Percentiles rank a stretch among this genome's conserved stretches.
Evolutionary conservation across 257 asterid species (phyloP).

Genomic region (Dorcoceras hygrometricum): DNA sequence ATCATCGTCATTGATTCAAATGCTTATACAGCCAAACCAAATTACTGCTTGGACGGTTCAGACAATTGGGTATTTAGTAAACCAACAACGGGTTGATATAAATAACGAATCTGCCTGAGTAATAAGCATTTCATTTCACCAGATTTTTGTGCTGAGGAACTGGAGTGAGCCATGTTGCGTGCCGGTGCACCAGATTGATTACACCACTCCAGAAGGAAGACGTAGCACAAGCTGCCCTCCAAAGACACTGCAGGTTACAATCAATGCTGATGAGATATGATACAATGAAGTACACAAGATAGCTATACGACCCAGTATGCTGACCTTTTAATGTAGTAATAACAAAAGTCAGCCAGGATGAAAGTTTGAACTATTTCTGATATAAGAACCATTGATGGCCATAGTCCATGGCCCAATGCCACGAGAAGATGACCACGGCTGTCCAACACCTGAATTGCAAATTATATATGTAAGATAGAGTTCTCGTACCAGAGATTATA

Average conservation of each 20-base stretch:
- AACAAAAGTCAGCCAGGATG: constrained; percentile 72
- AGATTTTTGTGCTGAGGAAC: not conserved
- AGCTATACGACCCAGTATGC: not conserved
- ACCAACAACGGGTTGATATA: not conserved
- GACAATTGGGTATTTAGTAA: not conserved
- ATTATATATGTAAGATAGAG: not conserved
- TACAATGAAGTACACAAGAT: constrained; percentile 12
- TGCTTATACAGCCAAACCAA: not conserved
- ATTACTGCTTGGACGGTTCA: not conserved
- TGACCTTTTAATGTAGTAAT: constrained; percentile 71
- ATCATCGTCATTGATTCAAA: not conserved
- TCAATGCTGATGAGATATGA: constrained; percentile 6
- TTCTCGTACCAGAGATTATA: not conserved
- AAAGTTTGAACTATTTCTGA: constrained; percentile 73
- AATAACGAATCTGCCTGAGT: not conserved
- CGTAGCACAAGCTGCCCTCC: constrained; percentile 77
- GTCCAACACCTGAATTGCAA: constrained; percentile 51
- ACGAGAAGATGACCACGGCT: constrained; percentile 59
- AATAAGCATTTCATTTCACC: not conserved
- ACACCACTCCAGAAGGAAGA: constrained; percentile 57
- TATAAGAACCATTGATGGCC: constrained; percentile 71
- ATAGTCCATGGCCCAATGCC: constrained; percentile 65
- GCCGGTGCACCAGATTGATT: not conserved
- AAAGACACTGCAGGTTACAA: constrained; percentile 50
- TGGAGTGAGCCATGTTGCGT: not conserved